These are phyloP conservation scores for Yarrowia hollandica DNA, from an alignment of 805 yeast genomes.

Conservation along the genomic window DNA sequence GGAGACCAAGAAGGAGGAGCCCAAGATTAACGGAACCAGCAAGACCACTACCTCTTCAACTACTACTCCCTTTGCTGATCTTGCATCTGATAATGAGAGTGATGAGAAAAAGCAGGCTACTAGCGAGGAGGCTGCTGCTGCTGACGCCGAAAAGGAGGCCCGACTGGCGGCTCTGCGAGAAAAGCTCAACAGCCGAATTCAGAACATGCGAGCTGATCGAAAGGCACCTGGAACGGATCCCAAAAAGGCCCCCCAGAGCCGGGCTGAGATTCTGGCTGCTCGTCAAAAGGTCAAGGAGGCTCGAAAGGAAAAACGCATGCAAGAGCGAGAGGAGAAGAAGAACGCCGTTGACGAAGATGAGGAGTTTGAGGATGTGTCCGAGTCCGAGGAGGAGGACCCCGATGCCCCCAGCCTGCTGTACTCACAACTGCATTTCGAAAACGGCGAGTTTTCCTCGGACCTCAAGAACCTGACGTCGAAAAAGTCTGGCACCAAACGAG, in stretches of 20 bases:
- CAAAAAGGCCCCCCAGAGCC: slow-evolving; percentile 77
- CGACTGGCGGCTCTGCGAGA: slow-evolving; percentile 69
- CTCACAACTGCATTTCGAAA: slow-evolving; percentile 51
- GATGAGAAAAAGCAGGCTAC: slow-evolving; percentile 30
- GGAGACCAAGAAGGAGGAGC: slow-evolving; percentile 33
- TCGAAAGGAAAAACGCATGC: slow-evolving; percentile 45
- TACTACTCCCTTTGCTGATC: slow-evolving; percentile 15
- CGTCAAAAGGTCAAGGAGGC: slow-evolving; percentile 53
- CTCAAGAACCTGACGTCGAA: slow-evolving; percentile 52
- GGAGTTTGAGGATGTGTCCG: slow-evolving; percentile 42
- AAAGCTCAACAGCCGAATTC: slow-evolving; percentile 75
- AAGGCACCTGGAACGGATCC: slow-evolving; percentile 87
- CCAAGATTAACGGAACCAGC: slow-evolving; percentile 30
- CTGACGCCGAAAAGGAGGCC: slow-evolving; percentile 34
- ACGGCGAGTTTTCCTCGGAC: slow-evolving; percentile 80
- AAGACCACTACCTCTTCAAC: slow-evolving; percentile 35
- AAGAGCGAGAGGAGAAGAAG: slow-evolving; percentile 32
- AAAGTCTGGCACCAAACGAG: slow-evolving; percentile 75
- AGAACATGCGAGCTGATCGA: slow-evolving; percentile 68
- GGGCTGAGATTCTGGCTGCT: slow-evolving; percentile 75
- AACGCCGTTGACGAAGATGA: slow-evolving; percentile 42
- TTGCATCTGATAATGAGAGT: slow-evolving; percentile 36
- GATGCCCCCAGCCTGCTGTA: slow-evolving; percentile 33
- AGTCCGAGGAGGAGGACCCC: slow-evolving; percentile 41
- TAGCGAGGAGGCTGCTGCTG: slow-evolving; percentile 34